Base-by-base conservation (phyloP, 371 early-diverging fungal species). In the Actinomucor elegans region DNA sequence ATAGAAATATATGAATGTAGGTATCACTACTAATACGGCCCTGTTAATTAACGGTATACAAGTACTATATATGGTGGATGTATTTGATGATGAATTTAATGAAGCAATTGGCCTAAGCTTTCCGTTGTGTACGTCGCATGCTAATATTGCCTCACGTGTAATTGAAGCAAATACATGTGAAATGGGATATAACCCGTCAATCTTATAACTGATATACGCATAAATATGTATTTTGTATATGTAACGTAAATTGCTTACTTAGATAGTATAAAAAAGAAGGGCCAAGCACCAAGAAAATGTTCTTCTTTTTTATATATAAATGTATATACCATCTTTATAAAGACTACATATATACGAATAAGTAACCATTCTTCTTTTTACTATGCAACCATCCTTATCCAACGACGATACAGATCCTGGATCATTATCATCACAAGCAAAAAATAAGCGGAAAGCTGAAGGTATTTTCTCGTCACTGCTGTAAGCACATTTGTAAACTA, bases 111-210 rank as follows among this genome's bases (percentile, higher is more conserved):
- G 48, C 7, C 48, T 36, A 37, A 48, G 48, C 48, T 36, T 24
- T 15, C 28, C 48, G 48, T 48, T 50, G 50, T 50, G 50, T 38
- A 50, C 31, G 17, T 50, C 50, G 27, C 50, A 50, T 50, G 50
- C 38, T 20, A 50, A 50, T 50, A 11, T 40, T 40, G 21, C 28
- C 40, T 38, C 50, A 50, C 40, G 50, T 50, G 50, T 40, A 50
- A 50, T 50, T 36, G 23, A 21, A 9, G n/a, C n/a, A 26, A 26
- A 48, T 27, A 27, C 35, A 48, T 27, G 27, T 48, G 35, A 27
- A 35, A 26, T 42, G 42, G 18, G 26, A 44, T 44, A 8, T 31
- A 40, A 38, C 8, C 17, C 28, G 17, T 50, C 50, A 40, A 38
- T 26, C 26, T n/a, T 42, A 36, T 26, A 50, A 28, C 31, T 31